Evolutionary conservation across 306 rosid species (phyloP), one percentile per base, ranked within the genome.

Genomic region (Prinsepia uniflora): DNA sequence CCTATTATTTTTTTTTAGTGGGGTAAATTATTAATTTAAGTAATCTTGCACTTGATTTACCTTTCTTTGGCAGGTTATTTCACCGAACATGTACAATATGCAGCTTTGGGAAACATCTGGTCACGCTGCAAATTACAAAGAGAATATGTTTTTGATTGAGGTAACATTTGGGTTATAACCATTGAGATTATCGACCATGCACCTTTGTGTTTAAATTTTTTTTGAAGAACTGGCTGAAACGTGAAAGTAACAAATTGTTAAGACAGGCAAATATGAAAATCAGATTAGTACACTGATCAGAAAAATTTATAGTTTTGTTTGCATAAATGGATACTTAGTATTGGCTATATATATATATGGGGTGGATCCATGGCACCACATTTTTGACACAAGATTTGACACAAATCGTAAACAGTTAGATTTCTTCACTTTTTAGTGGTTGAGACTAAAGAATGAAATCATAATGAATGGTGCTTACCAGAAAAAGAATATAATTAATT

Each of bases 91-190:
- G 75, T 93, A 81, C 80, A 93, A 90, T 83, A 93, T 93, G 97
- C 97, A 87, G 53, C 86, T 93, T 24, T 93, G 98, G 98, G 92
- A 80, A 75, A 85, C 90, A 79, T 93, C 98, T 77, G 98, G 98
- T 65, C 98, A 93, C 79, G 98, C 98, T 74, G 88, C 82, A 46
- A 90, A 93, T 77, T 93, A 93, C 82, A 93, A 71, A 81, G 98
- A 93, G 72, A 87, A 93, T 67, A 93, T 93, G 97, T 93, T 93
- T 87, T 65, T 80, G 72, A 87, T 93, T 69, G 98, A 93, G 96
- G 98, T 93, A 79, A n/a, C 55, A 55, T 68, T 65, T 44, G 6
- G 42, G 14, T n/a, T 41, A 6, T 67, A 61, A 24, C 19, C 59
- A 14, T 59, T 41, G 36, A 40, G 41, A 6, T 41, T 42, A 44